These are phyloP conservation scores for Schizophyllum commune DNA, from an alignment of 1,284 basidiomycete genomes.

Conservation along the genomic window DNA sequence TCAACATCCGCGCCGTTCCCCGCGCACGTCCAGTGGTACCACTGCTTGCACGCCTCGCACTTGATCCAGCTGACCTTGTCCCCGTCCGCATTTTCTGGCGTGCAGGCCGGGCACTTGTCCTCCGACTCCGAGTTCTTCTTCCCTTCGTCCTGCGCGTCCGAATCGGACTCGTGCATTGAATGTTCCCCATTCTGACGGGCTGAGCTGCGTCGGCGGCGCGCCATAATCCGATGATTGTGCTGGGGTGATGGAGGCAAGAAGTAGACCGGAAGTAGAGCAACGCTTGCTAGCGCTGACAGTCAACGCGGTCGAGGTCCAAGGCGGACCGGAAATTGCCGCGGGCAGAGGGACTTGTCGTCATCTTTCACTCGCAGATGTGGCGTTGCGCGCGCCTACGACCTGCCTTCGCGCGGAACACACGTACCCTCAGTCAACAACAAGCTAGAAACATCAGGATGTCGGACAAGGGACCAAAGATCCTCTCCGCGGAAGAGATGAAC, in stretches of 20 bases:
- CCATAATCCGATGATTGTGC: background rate
- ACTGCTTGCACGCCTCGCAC: conserved; percentile 70
- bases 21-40: conserved; percentile 81
- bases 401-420: background rate
- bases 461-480: conserved; percentile 27
- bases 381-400: background rate
- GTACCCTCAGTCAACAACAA: background rate
- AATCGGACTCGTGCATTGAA: background rate
- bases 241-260: background rate
- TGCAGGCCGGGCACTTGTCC: background rate
- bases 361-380: background rate
- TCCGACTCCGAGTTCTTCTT: background rate
- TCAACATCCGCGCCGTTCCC: conserved; percentile 47
- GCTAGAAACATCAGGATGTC: background rate
- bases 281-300: background rate
- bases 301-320: background rate
- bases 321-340: background rate
- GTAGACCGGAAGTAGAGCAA: background rate
- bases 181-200: background rate
- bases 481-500: conserved; percentile 41
- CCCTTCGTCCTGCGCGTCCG: background rate
- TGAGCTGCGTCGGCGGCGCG: background rate
- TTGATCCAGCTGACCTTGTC: background rate
- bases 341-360: background rate
- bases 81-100: background rate